phyloP scores from a whole-genome alignment of 371 early-diverging fungal species.

The Zancudomyces culisetae region DNA sequence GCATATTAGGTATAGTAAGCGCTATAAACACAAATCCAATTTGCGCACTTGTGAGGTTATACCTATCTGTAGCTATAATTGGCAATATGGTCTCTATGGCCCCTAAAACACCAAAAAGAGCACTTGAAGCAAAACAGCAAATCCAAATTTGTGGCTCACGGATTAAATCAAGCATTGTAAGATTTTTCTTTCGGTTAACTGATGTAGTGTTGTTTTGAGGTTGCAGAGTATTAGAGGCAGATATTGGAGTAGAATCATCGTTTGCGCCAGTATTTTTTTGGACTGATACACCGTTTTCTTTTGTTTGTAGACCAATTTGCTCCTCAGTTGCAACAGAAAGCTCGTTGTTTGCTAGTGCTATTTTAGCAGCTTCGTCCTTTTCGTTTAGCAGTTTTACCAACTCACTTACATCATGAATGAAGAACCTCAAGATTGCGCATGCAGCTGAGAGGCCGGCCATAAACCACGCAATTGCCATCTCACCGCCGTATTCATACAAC shows the following conservation, averaged over 20 bases:
- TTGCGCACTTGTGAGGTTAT: conserved; percentile 5
- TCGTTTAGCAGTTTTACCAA: background rate
- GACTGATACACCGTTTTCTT: background rate
- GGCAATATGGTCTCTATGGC: conserved; percentile 22
- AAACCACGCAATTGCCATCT: conserved; percentile 52
- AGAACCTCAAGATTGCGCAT: background rate
- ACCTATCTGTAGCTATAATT: conserved; percentile 10
- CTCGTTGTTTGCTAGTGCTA: background rate
- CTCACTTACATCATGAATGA: background rate
- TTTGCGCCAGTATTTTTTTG: background rate
- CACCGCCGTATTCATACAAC: conserved; percentile 47
- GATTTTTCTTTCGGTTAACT: background rate
- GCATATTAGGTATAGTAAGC: conserved; percentile 16
- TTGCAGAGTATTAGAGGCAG: background rate
- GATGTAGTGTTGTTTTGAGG: background rate
- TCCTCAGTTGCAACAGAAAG: background rate
- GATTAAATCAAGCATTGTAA: conserved; percentile 17
- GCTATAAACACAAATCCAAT: conserved; percentile 24
- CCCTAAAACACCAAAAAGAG: conserved; percentile 10
- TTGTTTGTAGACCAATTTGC: background rate
- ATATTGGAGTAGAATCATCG: too few relatives aligned
- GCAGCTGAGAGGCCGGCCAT: conserved; percentile 16
- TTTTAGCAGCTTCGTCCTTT: background rate
- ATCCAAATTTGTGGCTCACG: conserved; percentile 19
- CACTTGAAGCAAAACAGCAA: conserved; percentile 16